phyloP scores from a whole-genome alignment of 2,329 filamentous ascomycete genomes.

The Elsinoe necatrix region DNA sequence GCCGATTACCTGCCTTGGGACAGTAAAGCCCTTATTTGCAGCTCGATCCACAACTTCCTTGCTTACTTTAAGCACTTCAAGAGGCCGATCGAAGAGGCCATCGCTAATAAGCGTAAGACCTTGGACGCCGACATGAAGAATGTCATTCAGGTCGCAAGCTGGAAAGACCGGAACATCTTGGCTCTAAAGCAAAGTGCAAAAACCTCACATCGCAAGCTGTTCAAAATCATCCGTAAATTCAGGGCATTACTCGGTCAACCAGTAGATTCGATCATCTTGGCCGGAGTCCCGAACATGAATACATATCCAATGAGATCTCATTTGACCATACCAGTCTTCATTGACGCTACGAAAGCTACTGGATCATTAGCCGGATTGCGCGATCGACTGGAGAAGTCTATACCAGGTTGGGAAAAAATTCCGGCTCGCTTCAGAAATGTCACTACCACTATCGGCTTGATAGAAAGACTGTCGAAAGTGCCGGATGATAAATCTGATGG shows the following conservation, averaged over 20 bases:
- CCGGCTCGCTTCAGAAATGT: slow-evolving; percentile 64
- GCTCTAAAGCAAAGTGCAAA: slow-evolving; percentile 81
- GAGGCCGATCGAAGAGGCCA: slow-evolving; percentile 52
- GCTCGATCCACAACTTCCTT: slow-evolving; percentile 68
- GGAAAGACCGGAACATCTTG: slow-evolving; percentile 96
- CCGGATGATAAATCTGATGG: slow-evolving; percentile 48
- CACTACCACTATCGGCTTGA: slow-evolving; percentile 61
- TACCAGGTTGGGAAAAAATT: slow-evolving; percentile 33
- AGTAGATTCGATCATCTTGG: slow-evolving; percentile 50
- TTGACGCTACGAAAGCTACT: background rate
- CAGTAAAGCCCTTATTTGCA: slow-evolving; percentile 42
- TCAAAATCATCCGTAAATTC: slow-evolving; percentile 86
- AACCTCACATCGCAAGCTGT: slow-evolving; percentile 84
- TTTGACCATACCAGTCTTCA: background rate
- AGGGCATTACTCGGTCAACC: slow-evolving; percentile 68
- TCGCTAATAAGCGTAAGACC: slow-evolving; percentile 58
- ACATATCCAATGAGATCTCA: background rate
- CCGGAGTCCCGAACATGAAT: slow-evolving; percentile 19
- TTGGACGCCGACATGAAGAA: slow-evolving; percentile 93
- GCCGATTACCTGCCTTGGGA: background rate
- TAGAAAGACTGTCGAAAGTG: slow-evolving; percentile 55
- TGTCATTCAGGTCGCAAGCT: slow-evolving; percentile 85
- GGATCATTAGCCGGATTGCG: background rate
- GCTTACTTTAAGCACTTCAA: slow-evolving; percentile 66
- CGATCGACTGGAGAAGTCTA: background rate